Evolutionary conservation across 805 yeast species (phyloP), one percentile per base, ranked within the genome.

Genomic region (Hanseniaspora vineae): DNA sequence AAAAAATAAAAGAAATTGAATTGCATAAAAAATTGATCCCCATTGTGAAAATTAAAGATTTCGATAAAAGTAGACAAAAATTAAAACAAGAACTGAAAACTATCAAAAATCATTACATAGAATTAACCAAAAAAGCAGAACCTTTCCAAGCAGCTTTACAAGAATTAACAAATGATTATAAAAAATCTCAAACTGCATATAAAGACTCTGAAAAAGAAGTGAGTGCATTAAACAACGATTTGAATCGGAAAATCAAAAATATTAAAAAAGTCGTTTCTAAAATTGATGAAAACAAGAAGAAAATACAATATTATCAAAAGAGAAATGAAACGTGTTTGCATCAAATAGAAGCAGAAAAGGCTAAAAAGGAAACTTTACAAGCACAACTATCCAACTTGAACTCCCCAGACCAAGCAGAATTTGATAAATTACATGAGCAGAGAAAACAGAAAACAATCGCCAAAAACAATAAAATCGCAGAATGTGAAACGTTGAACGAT

Each of bases 11-110:
- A 35, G 74, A 76, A 39, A 62, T 80, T 5, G 67, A 67, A 2
- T 56, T 66, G 39, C 80, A 79, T 58, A 65, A 68, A 46, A 69
- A 70, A 44, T 54, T 76, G 13, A 53, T 73, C 19, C 77, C 77
- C 2, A 74, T 75, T 54, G 77, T 75, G 17, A 68, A 68, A 31
- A 57, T 73, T 6, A 70, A 70, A 39, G 72, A 70, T 39, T 64
- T 65, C 40, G 50, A 57, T 33, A 44, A 23, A 14, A 52, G 56
- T 45, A 44, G 46, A 8, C 50, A 52, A 15, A 44, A 31, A 2
- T 47, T 57, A 15, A 65, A 63, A 40, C 52, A 50, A 5, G 59
- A 60, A 29, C 56, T 66, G 32, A 54, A 57, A 11, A 46, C 44
- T 2, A 57, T 57, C 14, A 62, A 65, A 50, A 52, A 48, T 9